phyloP scores from a whole-genome alignment of 495 filamentous ascomycete species.

The Lichina pygmaea region DNA sequence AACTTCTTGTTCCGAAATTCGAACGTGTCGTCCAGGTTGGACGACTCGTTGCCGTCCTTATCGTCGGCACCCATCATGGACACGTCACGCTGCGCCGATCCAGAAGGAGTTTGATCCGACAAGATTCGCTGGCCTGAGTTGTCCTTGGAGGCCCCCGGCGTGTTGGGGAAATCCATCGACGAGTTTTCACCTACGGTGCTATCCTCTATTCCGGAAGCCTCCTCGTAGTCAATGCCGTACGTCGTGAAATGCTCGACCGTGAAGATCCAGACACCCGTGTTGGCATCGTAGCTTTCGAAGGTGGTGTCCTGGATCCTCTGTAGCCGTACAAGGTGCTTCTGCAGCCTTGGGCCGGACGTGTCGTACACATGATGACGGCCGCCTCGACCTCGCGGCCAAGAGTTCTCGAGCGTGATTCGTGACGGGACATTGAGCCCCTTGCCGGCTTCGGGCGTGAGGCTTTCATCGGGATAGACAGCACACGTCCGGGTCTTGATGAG shows the following conservation, averaged over 20 bases:
- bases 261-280: slow-evolving; percentile 73
- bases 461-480: slow-evolving; percentile 57
- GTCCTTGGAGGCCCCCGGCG: slow-evolving; percentile 3
- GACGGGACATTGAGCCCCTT: slow-evolving; percentile 81
- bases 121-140: slow-evolving; percentile 1
- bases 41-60: slow-evolving; percentile 7
- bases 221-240: slow-evolving; percentile 75
- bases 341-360: slow-evolving; percentile 28
- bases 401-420: slow-evolving; percentile 59
- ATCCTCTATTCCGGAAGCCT: slow-evolving; percentile 22
- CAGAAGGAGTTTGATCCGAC: slow-evolving; percentile 20
- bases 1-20: slow-evolving; percentile 36
- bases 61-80: slow-evolving; percentile 8
- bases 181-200: neutral
- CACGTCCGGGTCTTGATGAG: slow-evolving; percentile 43
- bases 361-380: slow-evolving; percentile 24
- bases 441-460: slow-evolving; percentile 52
- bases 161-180: neutral
- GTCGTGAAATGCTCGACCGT: slow-evolving; percentile 84
- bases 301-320: slow-evolving; percentile 49
- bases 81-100: slow-evolving; percentile 7
- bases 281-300: slow-evolving; percentile 49
- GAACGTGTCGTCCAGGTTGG: slow-evolving; percentile 50
- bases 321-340: slow-evolving; percentile 62
- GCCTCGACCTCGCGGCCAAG: slow-evolving; percentile 54